Evolutionary conservation across 2,329 filamentous ascomycete genomes (phyloP).

Genomic region (Diaporthe vaccinii): DNA sequence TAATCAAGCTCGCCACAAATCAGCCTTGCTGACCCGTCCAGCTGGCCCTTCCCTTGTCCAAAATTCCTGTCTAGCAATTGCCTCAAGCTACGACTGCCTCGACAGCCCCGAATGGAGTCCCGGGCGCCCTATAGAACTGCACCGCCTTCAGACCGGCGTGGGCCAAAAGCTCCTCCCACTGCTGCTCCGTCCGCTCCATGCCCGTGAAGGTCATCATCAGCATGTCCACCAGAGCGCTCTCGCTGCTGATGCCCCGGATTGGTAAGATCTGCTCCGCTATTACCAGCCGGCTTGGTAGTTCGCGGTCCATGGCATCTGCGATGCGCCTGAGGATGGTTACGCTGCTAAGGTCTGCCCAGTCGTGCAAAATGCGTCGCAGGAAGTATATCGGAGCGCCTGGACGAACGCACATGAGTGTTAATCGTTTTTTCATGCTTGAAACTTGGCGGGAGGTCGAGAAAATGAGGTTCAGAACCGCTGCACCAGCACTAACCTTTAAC

Average conservation of each 20-base stretch:
- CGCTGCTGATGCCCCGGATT: not conserved
- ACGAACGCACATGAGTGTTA: too few species aligned
- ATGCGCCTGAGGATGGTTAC: constrained; percentile 35
- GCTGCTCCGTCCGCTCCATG: constrained; percentile 40
- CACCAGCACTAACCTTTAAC: not conserved
- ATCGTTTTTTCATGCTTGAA: not conserved
- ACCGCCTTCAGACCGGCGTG: constrained; percentile 25
- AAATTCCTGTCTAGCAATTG: too few species aligned
- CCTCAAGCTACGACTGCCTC: constrained; percentile 27
- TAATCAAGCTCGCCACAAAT: not conserved
- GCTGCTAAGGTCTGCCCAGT: constrained; percentile 39
- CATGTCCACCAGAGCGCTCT: constrained; percentile 40
- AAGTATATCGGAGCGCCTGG: constrained; percentile 45
- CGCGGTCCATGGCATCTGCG: constrained; percentile 39
- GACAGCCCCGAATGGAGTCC: constrained; percentile 24
- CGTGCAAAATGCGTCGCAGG: constrained; percentile 42
- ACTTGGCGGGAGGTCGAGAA: not conserved
- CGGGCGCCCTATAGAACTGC: constrained; percentile 5
- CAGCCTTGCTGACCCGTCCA: not conserved
- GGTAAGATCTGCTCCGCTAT: constrained; percentile 45
- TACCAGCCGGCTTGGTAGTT: constrained; percentile 40
- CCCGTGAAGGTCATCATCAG: constrained; percentile 42
- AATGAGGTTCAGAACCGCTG: too few species aligned
- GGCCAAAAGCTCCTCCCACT: constrained; percentile 31
- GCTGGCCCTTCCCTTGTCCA: not conserved